Evolutionary conservation across 805 yeast genomes (phyloP).

Genomic region (Grigorovia transvaalensis): DNA sequence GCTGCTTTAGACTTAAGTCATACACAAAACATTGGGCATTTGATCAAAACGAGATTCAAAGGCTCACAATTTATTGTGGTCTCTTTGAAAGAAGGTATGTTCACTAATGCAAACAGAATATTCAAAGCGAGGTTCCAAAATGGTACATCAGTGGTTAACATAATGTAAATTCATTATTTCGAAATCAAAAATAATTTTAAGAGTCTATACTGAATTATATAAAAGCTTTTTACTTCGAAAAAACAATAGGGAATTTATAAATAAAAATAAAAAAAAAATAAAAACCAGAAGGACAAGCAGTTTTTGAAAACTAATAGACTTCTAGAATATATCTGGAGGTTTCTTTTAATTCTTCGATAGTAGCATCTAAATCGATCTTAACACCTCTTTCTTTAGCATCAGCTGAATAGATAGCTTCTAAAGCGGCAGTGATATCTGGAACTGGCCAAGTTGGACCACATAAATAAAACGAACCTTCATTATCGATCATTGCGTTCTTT

Average conservation of each 20-base stretch:
- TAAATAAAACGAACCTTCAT: constrained; percentile 84
- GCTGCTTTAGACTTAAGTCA: constrained; percentile 96
- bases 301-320: constrained; percentile 49
- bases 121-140: constrained; percentile 92
- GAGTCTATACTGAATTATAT: background rate
- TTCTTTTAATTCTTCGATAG: constrained; percentile 89
- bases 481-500: constrained; percentile 65
- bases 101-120: constrained; percentile 90
- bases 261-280: background rate
- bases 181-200: background rate
- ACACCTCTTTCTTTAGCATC: constrained; percentile 64
- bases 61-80: constrained; percentile 96
- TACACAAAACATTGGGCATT: constrained; percentile 94
- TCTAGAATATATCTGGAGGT: constrained; percentile 84
- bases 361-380: constrained; percentile 61
- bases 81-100: constrained; percentile 95
- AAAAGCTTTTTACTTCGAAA: background rate
- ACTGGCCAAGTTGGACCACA: constrained; percentile 99
- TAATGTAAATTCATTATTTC: constrained; percentile 34
- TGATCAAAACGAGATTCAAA: constrained; percentile 88
- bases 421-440: constrained; percentile 86
- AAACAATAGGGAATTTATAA: background rate
- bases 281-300: background rate
- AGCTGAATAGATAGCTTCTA: constrained; percentile 63
- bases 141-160: constrained; percentile 86